Conservation (phyloP, 495 filamentous ascomycete genomes). For the Penicillium riverlandense region DNA sequence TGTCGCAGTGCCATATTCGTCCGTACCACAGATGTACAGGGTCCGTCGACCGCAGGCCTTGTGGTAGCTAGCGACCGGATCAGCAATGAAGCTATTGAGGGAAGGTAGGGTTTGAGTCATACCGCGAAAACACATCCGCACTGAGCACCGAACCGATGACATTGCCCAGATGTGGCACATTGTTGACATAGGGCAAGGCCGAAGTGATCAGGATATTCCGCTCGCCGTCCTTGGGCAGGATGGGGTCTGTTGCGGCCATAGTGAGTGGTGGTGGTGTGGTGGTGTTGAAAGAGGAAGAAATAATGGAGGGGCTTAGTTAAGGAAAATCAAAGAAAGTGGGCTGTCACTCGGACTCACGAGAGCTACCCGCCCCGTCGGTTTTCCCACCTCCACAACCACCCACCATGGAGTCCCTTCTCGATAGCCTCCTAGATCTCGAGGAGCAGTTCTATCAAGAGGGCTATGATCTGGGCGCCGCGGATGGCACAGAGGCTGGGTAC, state of each 20-base stretch:
- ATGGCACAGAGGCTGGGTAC: constrained; percentile 73
- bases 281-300: constrained; percentile 16
- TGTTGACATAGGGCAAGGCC: constrained; percentile 84
- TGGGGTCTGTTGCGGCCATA: constrained; percentile 6
- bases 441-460: constrained; percentile 83
- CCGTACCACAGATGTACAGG: constrained; percentile 50
- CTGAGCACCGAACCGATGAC: constrained; percentile 84
- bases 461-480: constrained; percentile 63
- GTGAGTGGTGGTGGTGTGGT: constrained; percentile 13
- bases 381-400: no score
- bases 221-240: constrained; percentile 37
- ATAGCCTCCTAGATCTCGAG: constrained; percentile 69
- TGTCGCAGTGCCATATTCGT: constrained; percentile 84
- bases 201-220: constrained; percentile 46
- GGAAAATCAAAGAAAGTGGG: constrained; percentile 21
- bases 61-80: constrained; percentile 52
- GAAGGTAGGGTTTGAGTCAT: constrained; percentile 18
- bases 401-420: constrained; percentile 48
- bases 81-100: neutral
- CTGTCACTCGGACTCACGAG: neutral
- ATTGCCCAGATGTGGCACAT: constrained; percentile 92
- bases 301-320: constrained; percentile 21
- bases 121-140: constrained; percentile 70
- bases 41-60: constrained; percentile 59
- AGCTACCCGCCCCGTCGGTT: no score